These are phyloP conservation scores for Phoma herbarum DNA, from an alignment of 2,329 filamentous ascomycete genomes.

Conservation along the genomic window DNA sequence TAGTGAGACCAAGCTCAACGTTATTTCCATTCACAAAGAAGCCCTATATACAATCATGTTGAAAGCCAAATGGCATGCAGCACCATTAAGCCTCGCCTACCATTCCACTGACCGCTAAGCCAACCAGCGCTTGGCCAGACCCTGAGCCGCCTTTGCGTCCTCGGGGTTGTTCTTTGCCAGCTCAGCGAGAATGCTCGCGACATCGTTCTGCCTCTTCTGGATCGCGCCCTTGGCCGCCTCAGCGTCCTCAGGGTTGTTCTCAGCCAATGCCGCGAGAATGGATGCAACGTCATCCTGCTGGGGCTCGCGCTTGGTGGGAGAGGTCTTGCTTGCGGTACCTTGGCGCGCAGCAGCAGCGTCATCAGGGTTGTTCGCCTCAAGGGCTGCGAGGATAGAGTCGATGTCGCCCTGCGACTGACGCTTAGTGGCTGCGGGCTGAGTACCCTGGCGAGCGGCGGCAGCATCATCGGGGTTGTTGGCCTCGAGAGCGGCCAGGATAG, in stretches of 20 bases:
- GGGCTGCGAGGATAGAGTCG: slow-evolving; percentile 33
- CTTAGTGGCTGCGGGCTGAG: slow-evolving; percentile 17
- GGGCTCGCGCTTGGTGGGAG: slow-evolving; percentile 15
- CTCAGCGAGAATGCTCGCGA: slow-evolving; percentile 31
- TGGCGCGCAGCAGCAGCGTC: slow-evolving; percentile 35
- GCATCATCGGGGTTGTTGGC: slow-evolving; percentile 39
- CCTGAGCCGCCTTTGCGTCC: slow-evolving; percentile 27
- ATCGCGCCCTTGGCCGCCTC: slow-evolving; percentile 24
- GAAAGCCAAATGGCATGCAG: not conserved
- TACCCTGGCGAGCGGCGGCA: slow-evolving; percentile 29
- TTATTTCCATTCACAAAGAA: slow-evolving; percentile 12
- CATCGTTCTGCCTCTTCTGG: slow-evolving; percentile 29
- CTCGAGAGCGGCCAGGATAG: slow-evolving; percentile 35
- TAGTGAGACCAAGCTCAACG: slow-evolving; percentile 19
- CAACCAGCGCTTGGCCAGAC: slow-evolving; percentile 27
- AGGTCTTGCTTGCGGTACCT: slow-evolving; percentile 5
- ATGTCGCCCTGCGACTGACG: slow-evolving; percentile 32
- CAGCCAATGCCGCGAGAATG: slow-evolving; percentile 24
- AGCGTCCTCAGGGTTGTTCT: slow-evolving; percentile 32
- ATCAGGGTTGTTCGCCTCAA: slow-evolving; percentile 36
- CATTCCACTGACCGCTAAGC: slow-evolving; percentile 4
- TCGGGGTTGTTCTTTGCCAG: slow-evolving; percentile 31
- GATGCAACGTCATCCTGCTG: slow-evolving; percentile 22
- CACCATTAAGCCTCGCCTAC: not conserved
- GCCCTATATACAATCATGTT: slow-evolving; percentile 13